Percentiles rank a stretch among this genome's conserved stretches.
Evolutionary conservation across 108 stramenopile genomes (phyloP).

Genomic region (Aurantiochytrium sp.): DNA sequence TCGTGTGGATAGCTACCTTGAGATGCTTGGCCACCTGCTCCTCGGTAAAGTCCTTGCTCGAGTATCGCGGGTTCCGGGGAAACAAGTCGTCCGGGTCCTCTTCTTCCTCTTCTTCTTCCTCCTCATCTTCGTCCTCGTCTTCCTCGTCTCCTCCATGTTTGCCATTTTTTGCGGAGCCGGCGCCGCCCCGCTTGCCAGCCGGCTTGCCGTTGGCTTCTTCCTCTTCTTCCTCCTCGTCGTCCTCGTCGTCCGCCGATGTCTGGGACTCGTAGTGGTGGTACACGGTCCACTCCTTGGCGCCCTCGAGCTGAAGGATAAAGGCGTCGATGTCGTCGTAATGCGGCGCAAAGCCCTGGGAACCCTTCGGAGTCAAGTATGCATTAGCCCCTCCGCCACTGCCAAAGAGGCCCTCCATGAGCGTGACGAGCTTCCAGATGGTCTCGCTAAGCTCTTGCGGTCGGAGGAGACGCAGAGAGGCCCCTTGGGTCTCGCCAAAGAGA

Average conservation of each 20-base stretch:
- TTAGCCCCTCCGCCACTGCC: slow-evolving; percentile 92
- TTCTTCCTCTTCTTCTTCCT: neutral
- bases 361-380: slow-evolving; percentile 83
- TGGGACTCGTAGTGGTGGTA: slow-evolving; percentile 47
- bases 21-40: neutral
- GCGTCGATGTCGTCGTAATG: slow-evolving; percentile 99
- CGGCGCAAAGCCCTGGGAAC: slow-evolving; percentile 94
- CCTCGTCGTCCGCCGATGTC: neutral
- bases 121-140: neutral
- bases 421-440: slow-evolving; percentile 69
- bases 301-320: slow-evolving; percentile 85
- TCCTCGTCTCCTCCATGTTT: too few species aligned
- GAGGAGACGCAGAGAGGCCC: slow-evolving; percentile 79
- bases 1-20: neutral
- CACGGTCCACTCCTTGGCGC: slow-evolving; percentile 84
- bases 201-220: neutral
- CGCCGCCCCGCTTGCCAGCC: too few species aligned
- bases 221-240: neutral
- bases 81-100: neutral
- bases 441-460: slow-evolving; percentile 82
- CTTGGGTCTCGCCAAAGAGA: slow-evolving; percentile 62
- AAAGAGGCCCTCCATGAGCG: slow-evolving; percentile 78
- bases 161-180: too few species aligned
- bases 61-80: slow-evolving; percentile 7
- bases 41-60: neutral